These are phyloP conservation scores for Fagopyrum esculentum DNA, from an alignment of 148 eudicot species.

Conservation along the genomic window DNA sequence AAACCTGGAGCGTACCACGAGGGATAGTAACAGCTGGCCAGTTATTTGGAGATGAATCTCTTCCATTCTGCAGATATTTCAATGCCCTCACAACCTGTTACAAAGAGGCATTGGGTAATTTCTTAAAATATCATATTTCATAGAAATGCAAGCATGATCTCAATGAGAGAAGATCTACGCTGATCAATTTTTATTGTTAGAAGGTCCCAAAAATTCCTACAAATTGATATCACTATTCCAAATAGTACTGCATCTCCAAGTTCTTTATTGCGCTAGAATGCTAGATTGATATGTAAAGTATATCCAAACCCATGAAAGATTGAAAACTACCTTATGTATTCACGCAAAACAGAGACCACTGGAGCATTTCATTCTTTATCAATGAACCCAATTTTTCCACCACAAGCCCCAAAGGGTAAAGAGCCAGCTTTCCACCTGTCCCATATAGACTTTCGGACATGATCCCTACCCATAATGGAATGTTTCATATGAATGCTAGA, in stretches of 20 bases:
- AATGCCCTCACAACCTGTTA: slow-evolving; percentile 93
- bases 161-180: background rate
- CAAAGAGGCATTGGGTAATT: background rate
- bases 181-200: background rate
- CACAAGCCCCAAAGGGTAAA: background rate
- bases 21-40: slow-evolving; percentile 83
- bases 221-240: background rate
- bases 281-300: background rate
- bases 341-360: background rate
- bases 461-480: background rate
- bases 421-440: background rate
- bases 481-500: background rate
- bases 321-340: background rate
- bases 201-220: background rate
- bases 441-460: background rate
- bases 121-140: background rate
- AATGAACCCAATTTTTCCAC: background rate
- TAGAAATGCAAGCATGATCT: background rate
- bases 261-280: background rate
- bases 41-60: slow-evolving; percentile 44
- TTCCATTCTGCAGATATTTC: slow-evolving; percentile 59
- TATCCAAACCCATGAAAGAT: background rate
- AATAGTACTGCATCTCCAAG: background rate
- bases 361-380: background rate
- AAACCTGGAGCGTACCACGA: slow-evolving; percentile 99